Evolutionary conservation across 768 basidiomycete species (phyloP).

Genomic region (Russula vinacea): DNA sequence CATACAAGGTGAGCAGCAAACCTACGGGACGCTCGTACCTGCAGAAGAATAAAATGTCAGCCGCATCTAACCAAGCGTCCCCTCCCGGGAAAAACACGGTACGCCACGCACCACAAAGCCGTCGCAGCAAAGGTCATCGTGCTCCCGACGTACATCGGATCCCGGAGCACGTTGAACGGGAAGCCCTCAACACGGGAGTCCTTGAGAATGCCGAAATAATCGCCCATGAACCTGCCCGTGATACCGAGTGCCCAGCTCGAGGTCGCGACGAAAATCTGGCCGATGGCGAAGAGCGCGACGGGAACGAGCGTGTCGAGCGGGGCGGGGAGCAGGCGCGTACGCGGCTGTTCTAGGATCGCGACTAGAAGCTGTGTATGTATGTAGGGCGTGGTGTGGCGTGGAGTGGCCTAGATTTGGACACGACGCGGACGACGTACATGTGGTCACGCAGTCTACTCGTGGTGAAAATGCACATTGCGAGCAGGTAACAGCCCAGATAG

Average conservation of each 20-base stretch:
- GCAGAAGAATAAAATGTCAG: neutral
- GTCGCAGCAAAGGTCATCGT: constrained; percentile 85
- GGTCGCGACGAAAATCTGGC: constrained; percentile 79
- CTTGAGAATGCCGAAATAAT: constrained; percentile 86
- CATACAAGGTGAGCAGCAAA: constrained; percentile 71
- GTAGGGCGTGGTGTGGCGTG: neutral
- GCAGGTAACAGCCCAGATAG: constrained; percentile 77
- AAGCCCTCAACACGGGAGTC: constrained; percentile 90
- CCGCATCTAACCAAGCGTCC: neutral
- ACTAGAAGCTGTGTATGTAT: constrained; percentile 52
- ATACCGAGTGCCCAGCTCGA: constrained; percentile 89
- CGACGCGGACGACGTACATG: constrained; percentile 53
- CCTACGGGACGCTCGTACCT: constrained; percentile 89
- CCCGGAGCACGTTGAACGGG: constrained; percentile 88
- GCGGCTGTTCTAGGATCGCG: constrained; percentile 77
- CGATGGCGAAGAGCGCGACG: constrained; percentile 57
- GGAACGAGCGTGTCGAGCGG: constrained; percentile 62
- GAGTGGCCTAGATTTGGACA: neutral
- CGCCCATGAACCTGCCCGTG: constrained; percentile 87
- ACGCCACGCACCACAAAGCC: constrained; percentile 70
- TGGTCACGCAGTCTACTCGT: constrained; percentile 85
- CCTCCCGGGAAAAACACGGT: neutral
- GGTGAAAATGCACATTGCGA: constrained; percentile 79
- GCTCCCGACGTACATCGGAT: constrained; percentile 98
- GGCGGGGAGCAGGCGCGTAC: constrained; percentile 57